Percentiles rank a stretch among this genome's conserved stretches.
Conservation (phyloP, 1,139 yeast species). For the Debaryomyces fabryi region DNA sequence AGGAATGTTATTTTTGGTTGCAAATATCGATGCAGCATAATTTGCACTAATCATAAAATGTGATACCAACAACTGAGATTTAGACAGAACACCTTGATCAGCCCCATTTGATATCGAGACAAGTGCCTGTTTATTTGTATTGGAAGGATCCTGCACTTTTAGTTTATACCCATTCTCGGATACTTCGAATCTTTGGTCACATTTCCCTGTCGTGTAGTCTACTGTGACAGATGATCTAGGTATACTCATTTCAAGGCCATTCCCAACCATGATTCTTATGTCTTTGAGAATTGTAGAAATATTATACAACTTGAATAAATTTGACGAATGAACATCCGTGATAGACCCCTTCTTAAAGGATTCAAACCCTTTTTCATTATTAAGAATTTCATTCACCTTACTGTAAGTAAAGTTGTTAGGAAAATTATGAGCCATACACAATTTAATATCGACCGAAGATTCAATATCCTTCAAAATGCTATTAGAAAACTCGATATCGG, state of each 20-base stretch:
- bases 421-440: conserved; percentile 28
- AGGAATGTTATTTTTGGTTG: conserved; percentile 50
- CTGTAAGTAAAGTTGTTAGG: conserved; percentile 44
- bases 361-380: conserved; percentile 15
- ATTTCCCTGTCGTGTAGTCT: conserved; percentile 4
- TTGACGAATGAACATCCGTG: conserved; percentile 23
- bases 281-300: conserved; percentile 31
- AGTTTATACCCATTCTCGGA: conserved; percentile 21
- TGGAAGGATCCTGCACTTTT: conserved; percentile 9
- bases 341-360: conserved; percentile 12
- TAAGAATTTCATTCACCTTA: conserved; percentile 35
- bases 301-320: conserved; percentile 32
- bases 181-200: conserved; percentile 2
- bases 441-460: conserved; percentile 21
- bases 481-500: conserved; percentile 20
- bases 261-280: conserved; percentile 25
- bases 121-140: conserved; percentile 7
- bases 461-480: conserved; percentile 18
- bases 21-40: conserved; percentile 57
- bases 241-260: conserved; percentile 18
- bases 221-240: conserved; percentile 21
- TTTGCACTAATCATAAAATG: conserved; percentile 85
- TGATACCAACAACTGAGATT: conserved; percentile 65
- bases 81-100: conserved; percentile 24
- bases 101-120: conserved; percentile 19